A percentile compares a stretch with the other conserved stretches of the same genome.
Evolutionary conservation across 2,329 filamentous ascomycete genomes (phyloP).

Genomic region (Cercospora brassicicola): DNA sequence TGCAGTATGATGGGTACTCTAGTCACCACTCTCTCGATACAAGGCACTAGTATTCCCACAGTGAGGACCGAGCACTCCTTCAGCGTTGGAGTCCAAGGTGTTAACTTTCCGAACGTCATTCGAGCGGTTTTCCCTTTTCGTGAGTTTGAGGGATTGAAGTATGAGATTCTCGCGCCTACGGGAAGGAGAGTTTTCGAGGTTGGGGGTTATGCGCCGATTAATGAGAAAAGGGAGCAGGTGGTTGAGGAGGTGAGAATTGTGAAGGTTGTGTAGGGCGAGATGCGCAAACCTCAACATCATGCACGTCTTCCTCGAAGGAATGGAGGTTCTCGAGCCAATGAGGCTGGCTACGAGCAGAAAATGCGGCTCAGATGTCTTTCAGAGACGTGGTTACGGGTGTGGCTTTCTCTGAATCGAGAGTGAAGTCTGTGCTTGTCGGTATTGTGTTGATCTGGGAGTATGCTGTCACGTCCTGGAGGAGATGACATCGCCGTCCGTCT

Average conservation of each 20-base stretch:
- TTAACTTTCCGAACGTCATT: neutral
- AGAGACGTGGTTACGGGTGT: too few relatives aligned
- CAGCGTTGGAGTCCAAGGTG: neutral
- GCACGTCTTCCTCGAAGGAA: too few relatives aligned
- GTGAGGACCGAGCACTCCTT: neutral
- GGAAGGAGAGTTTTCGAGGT: neutral
- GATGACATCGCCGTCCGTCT: neutral
- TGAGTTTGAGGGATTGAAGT: neutral
- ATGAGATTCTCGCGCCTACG: neutral
- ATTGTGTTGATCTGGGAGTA: too few relatives aligned
- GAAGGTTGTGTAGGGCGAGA: neutral
- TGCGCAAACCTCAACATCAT: too few relatives aligned
- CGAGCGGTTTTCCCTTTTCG: neutral
- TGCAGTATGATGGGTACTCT: neutral
- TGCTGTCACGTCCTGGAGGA: neutral
- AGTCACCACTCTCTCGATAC: neutral
- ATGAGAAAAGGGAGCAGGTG: neutral
- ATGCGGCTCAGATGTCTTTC: too few relatives aligned
- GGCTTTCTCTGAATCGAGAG: too few relatives aligned
- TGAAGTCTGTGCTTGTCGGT: too few relatives aligned
- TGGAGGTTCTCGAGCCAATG: too few relatives aligned
- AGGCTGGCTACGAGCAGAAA: too few relatives aligned
- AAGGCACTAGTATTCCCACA: neutral
- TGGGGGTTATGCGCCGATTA: neutral
- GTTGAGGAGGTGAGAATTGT: neutral